phyloP scores from a whole-genome alignment of 176 grass and related monocot species.

The Olyra latifolia region DNA sequence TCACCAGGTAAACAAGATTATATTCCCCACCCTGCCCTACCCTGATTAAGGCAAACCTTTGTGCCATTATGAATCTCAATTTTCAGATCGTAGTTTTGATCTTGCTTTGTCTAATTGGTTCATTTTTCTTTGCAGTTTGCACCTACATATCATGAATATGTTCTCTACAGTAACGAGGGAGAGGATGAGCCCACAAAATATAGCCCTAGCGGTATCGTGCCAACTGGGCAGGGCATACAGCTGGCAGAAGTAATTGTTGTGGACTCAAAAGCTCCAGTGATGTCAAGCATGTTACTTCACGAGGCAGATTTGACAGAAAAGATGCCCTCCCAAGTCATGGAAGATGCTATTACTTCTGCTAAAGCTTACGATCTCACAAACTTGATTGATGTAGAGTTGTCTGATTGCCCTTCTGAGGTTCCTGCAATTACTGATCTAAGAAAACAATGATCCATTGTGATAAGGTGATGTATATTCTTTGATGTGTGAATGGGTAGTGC shows the following conservation, averaged over 20 bases:
- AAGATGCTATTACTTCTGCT: slow-evolving; percentile 30
- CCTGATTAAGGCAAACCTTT: not conserved
- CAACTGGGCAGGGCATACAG: slow-evolving; percentile 66
- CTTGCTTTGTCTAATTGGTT: slow-evolving; percentile 9
- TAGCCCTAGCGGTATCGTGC: slow-evolving; percentile 58
- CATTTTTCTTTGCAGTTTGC: slow-evolving; percentile 55
- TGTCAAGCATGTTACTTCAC: slow-evolving; percentile 14
- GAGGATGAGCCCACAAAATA: slow-evolving; percentile 69
- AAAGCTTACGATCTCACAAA: slow-evolving; percentile 54
- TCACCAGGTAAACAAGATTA: slow-evolving; percentile 71
- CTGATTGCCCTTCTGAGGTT: slow-evolving; percentile 52
- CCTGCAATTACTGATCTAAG: slow-evolving; percentile 36
- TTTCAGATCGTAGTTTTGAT: not conserved
- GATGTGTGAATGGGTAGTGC: slow-evolving; percentile 7
- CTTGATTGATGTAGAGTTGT: slow-evolving; percentile 46
- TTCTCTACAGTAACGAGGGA: slow-evolving; percentile 66
- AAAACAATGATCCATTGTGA: slow-evolving; percentile 28
- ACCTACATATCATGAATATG: slow-evolving; percentile 93
- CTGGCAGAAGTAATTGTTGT: slow-evolving; percentile 29
- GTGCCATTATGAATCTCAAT: not conserved
- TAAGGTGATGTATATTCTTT: not conserved
- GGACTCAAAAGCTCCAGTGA: slow-evolving; percentile 25
- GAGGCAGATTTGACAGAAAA: slow-evolving; percentile 49
- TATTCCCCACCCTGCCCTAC: not conserved
- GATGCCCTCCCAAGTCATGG: slow-evolving; percentile 51